Evolutionary conservation across 2,329 filamentous ascomycete genomes (phyloP).

Genomic region (Cordyceps pruinosa): DNA sequence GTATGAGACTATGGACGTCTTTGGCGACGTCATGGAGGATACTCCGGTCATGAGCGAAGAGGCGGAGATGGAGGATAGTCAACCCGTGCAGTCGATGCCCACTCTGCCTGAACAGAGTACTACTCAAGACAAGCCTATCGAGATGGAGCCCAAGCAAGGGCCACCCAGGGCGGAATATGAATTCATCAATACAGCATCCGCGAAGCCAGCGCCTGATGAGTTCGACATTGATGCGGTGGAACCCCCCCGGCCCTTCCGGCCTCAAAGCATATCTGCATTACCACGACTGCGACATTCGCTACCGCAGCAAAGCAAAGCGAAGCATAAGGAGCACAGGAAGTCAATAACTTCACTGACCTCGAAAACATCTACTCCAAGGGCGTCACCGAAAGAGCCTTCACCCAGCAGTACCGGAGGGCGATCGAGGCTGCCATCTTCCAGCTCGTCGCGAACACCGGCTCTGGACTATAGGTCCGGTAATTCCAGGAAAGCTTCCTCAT

Average conservation of each 20-base stretch:
- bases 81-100: background rate
- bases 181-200: background rate
- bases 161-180: background rate
- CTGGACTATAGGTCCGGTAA: background rate
- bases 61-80: background rate
- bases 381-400: background rate
- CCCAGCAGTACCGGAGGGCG: background rate
- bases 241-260: background rate
- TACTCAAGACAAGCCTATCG: background rate
- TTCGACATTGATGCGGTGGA: background rate
- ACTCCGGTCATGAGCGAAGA: background rate
- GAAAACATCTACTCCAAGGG: background rate
- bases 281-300: background rate
- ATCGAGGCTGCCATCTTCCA: background rate
- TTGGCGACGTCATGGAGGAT: background rate
- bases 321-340: background rate
- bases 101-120: background rate
- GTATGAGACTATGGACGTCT: background rate
- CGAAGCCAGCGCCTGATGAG: background rate
- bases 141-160: background rate
- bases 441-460: background rate
- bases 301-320: background rate
- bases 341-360: background rate
- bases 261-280: background rate
- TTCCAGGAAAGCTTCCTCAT: background rate